Evolutionary conservation across 306 rosid species (phyloP).

Genomic region (Carpinus fangiana): DNA sequence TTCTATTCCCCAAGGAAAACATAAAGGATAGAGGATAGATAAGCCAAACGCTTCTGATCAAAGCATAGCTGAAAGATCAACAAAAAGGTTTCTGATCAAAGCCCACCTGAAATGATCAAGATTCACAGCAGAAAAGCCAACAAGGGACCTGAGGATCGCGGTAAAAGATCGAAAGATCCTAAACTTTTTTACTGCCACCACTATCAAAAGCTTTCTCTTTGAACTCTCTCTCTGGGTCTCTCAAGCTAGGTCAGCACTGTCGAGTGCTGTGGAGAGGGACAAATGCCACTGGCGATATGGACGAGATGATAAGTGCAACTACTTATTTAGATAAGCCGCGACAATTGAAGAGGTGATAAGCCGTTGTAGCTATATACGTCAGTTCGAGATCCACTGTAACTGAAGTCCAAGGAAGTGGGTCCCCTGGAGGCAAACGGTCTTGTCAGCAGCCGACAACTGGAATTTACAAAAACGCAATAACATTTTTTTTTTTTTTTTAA

Average conservation of each 20-base stretch:
- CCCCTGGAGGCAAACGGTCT: too few species aligned
- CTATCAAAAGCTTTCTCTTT: not conserved
- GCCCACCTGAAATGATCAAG: not conserved
- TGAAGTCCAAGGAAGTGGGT: too few species aligned
- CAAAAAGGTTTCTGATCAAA: not conserved
- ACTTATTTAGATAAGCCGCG: not conserved
- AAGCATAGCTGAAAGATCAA: not conserved
- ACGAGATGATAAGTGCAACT: rapidly evolving
- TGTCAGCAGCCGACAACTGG: too few species aligned
- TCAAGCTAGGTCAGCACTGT: not conserved
- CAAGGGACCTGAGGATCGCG: not conserved
- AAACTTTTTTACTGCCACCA: not conserved
- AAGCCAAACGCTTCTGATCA: not conserved
- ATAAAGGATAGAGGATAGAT: not conserved
- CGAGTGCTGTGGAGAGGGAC: slow-evolving; percentile 2
- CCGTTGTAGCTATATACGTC: not conserved
- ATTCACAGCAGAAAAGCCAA: not conserved
- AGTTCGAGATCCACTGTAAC: too few species aligned
- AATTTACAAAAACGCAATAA: too few species aligned
- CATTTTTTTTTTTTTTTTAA: too few species aligned
- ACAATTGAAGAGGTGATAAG: not conserved
- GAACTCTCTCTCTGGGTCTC: not conserved
- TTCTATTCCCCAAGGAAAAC: not conserved
- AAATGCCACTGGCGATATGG: not conserved
- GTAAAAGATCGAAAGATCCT: not conserved